Evolutionary conservation across 768 basidiomycete species (phyloP), one percentile per base, ranked within the genome.

Genomic region (Agrocybe praecox): DNA sequence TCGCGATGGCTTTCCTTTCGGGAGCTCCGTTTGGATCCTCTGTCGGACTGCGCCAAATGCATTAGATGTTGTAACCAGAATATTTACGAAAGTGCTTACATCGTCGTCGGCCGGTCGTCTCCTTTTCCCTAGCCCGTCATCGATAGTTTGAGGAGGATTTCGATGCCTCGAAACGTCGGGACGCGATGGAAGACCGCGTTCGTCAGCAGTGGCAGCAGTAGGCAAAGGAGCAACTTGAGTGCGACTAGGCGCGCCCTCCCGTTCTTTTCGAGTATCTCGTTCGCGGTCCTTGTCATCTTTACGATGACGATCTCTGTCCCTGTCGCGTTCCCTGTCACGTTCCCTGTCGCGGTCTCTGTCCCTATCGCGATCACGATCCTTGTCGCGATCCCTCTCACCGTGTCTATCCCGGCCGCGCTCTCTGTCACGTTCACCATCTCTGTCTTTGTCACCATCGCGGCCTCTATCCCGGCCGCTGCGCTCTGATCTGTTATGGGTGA

Each of bases 1-100:
- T 92, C 91, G 48, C 90, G 84, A 65, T 90, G 88, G 26, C 82
- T 72, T 2, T 92, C 90, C 67, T 89, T 90, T 48, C 91, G 85
- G 55, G 90, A 88, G 56, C 84, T 83, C n/a, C 91, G 87, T 69
- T 93, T 93, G n/a, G 86, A 81, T 32, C 80, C 79, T 62, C 91
- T 83, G 50, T 93, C 91, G 58, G 84, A 72, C 89, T 92, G 67
- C 57, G 49, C 56, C 42, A 48, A 22, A 24, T 55, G 17, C 11
- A 45, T 49, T 17, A 53, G 68, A 64, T 56, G 59, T 56, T 60
- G 51, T 36, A 23, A 46, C 21, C 18, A 22, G 46, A 29, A 54
- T 47, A 40, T 40, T 52, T 34, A 15, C 52, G 48, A 19, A 36
- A 46, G 33, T 6, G 74, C 86, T 67, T 66, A 92, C 90, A 64